Evolutionary conservation across 345 rosid species (phyloP).

Genomic region (Boechera retrofracta): DNA sequence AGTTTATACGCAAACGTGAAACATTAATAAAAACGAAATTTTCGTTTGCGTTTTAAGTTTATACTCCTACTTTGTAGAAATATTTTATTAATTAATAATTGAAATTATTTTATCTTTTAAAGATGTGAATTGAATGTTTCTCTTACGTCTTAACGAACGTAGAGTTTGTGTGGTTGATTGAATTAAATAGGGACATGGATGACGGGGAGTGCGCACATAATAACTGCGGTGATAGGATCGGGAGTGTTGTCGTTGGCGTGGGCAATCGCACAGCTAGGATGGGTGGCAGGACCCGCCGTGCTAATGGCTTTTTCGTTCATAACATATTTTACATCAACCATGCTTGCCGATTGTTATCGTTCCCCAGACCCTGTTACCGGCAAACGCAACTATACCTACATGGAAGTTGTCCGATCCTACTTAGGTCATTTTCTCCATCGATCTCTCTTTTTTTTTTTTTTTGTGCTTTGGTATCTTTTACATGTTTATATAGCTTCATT

Average conservation of each 20-base stretch:
- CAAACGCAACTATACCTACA: conserved; percentile 81
- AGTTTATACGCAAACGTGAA: neutral
- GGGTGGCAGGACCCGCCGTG: conserved; percentile 80
- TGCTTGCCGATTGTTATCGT: conserved; percentile 80
- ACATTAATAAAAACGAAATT: neutral
- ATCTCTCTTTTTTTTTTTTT: neutral
- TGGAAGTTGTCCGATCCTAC: conserved; percentile 78
- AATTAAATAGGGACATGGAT: conserved; percentile 69
- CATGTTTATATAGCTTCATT: too few relatives aligned
- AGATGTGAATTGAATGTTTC: neutral
- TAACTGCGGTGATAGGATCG: conserved; percentile 91
- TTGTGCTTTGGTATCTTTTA: too few relatives aligned
- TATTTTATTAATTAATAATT: neutral
- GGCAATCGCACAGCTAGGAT: conserved; percentile 89
- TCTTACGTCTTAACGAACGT: neutral
- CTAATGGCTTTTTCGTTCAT: conserved; percentile 71
- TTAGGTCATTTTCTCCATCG: conserved; percentile 51
- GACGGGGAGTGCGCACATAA: conserved; percentile 87
- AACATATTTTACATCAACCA: conserved; percentile 77
- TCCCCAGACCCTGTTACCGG: conserved; percentile 79
- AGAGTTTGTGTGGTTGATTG: conserved; percentile 7
- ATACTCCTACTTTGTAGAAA: neutral
- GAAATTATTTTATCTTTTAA: neutral
- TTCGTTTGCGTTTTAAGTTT: neutral
- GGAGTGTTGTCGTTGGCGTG: conserved; percentile 88